Evolutionary conservation across 768 basidiomycete genomes (phyloP), one percentile per base, ranked within the genome.

Genomic region (Mycena epipterygia): DNA sequence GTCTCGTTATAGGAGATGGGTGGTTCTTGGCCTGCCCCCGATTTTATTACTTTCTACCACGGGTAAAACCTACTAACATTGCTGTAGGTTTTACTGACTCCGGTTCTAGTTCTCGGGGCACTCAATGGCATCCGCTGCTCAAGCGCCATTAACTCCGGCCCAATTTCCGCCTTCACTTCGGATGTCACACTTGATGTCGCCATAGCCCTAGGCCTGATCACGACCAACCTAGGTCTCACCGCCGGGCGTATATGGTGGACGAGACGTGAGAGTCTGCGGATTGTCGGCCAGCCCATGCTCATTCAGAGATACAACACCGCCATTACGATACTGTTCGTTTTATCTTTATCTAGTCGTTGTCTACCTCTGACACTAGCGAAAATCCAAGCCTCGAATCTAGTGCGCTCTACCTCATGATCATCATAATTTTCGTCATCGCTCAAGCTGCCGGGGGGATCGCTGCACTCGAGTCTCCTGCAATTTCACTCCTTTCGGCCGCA

Each of bases 171-270:
- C 5, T 44, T 44, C 8, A n/a, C n/a, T 39, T 39, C 37, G 9
- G 16, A 16, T 39, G 37, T 16, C 37, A 39, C 23, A 11, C 13
- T 2, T 27, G 2, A 17, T 1, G 9, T 65, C 29, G n/a, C 19
- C 2, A 23, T 21, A 3, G 37, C 12, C 32, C 11, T 56, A 1
- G 49, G 64, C 8, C n/a, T 35, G 32, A 27, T 55, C 17, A 6
- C 21, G 5, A 35, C 55, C 0, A 67, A 67, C 23, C 35, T 59
- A 19, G 57, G 49, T 1, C 32, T 67, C 1, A 60, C 49, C 23
- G 58, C 58, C 1, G 66, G 57, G 30, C 58, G 51, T 0, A 67
- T 67, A 44, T 67, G 66, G 66, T 44, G 66, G 58, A 52, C 49
- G 2, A 51, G 58, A 35, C 57, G 41, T 16, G 37, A 58, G 17